Conservation (phyloP, 441 rosid species). For the Croton setiger region DNA sequence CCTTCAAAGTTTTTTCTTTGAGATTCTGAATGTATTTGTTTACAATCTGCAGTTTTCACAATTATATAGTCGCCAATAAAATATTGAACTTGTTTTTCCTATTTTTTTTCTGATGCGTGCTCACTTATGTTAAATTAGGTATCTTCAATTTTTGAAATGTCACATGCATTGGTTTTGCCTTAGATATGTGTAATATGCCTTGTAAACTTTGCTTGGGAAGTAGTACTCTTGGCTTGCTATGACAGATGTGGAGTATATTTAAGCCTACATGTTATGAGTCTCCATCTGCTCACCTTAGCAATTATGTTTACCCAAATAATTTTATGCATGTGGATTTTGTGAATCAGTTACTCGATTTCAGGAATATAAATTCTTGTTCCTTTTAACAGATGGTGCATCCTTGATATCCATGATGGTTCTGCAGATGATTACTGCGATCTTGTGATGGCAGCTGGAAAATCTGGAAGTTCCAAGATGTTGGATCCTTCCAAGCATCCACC, state of each 20-base stretch:
- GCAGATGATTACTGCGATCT: conserved; percentile 63
- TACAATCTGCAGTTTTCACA: not conserved
- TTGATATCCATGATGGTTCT: conserved; percentile 53
- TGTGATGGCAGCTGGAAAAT: conserved; percentile 75
- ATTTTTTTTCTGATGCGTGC: too few relatives aligned
- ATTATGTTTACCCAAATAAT: not conserved
- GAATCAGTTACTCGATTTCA: not conserved
- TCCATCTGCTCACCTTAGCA: not conserved
- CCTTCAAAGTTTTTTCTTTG: not conserved
- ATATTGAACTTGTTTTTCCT: not conserved
- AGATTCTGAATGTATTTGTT: not conserved
- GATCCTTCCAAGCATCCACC: conserved; percentile 76
- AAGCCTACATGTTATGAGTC: conserved; percentile 2
- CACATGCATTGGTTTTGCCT: not conserved
- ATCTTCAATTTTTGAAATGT: not conserved
- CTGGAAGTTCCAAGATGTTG: conserved; percentile 55
- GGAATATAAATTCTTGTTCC: conserved; percentile 9
- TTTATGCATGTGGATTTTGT: not conserved
- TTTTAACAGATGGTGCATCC: conserved; percentile 62
- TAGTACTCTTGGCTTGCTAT: not conserved
- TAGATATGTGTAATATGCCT: not conserved
- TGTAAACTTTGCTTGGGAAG: conserved; percentile 1
- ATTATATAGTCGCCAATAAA: not conserved
- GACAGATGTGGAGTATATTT: not conserved
- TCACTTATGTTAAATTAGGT: not conserved